A percentile compares a stretch with the other conserved stretches of the same genome.
These are phyloP conservation scores for Aspergillus aculeatinus DNA, from an alignment of 2,329 filamentous ascomycete species.

Conservation along the genomic window DNA sequence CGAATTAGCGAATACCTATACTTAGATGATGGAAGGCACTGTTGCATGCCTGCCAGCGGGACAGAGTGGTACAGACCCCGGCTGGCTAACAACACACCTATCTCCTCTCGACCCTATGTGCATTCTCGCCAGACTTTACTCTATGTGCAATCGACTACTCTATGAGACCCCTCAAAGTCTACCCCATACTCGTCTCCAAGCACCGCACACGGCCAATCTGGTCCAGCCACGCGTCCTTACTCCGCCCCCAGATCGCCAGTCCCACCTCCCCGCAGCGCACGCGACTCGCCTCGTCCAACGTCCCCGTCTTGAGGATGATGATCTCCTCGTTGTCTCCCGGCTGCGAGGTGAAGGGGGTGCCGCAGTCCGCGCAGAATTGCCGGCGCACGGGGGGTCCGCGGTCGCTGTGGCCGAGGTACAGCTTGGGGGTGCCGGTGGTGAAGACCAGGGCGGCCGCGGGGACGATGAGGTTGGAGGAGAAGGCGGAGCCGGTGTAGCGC, in stretches of 20 bases:
- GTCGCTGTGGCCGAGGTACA: constrained; percentile 18
- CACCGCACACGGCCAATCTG: constrained; percentile 12
- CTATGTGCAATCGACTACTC: too few species aligned
- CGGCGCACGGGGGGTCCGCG: constrained; percentile 14
- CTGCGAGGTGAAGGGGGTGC: constrained; percentile 20
- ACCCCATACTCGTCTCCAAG: not conserved
- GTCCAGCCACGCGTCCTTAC: constrained; percentile 25
- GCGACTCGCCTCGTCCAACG: constrained; percentile 21
- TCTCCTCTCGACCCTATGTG: too few species aligned
- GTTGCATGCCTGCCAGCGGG: too few species aligned
- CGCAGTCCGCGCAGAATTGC: constrained; percentile 26
- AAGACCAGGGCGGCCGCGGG: constrained; percentile 15
- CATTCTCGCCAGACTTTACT: too few species aligned
- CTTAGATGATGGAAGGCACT: too few species aligned
- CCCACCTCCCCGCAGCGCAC: constrained; percentile 13
- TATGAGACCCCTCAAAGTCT: not conserved
- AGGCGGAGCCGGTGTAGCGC: constrained; percentile 25
- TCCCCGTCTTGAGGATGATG: constrained; percentile 24
- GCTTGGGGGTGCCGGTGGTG: constrained; percentile 21
- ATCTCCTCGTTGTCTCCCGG: constrained; percentile 2
- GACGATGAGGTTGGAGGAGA: constrained; percentile 26
- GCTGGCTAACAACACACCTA: too few species aligned
- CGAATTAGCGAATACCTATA: too few species aligned
- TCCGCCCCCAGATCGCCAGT: constrained; percentile 23
- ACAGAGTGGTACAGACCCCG: too few species aligned